These are phyloP conservation scores for Domatiomyces globalis DNA, from an alignment of 2,329 filamentous ascomycete species.

Conservation along the genomic window DNA sequence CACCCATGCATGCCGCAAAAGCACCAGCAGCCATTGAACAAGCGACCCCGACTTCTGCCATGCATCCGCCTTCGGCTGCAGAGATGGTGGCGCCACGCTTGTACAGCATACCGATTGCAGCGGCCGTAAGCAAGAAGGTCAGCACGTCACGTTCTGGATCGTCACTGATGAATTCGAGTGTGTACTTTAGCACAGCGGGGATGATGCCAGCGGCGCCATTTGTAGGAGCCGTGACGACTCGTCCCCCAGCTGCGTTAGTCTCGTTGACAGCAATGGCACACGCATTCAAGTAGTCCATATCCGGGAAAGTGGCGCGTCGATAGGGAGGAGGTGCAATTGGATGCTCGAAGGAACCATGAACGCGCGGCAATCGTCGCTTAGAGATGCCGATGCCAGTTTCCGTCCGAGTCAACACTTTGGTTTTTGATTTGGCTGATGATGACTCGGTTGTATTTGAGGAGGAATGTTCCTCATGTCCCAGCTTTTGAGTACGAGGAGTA, in stretches of 20 bases:
- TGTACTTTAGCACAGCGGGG: constrained; percentile 14
- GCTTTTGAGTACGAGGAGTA: background rate
- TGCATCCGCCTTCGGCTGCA: constrained; percentile 13
- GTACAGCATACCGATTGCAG: constrained; percentile 13
- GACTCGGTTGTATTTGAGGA: background rate
- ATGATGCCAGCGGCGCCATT: constrained; percentile 14
- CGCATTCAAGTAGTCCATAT: constrained; percentile 14
- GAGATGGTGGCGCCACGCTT: constrained; percentile 15
- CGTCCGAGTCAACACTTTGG: background rate
- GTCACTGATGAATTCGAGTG: constrained; percentile 12
- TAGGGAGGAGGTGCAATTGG: constrained; percentile 7
- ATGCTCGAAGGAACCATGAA: constrained; percentile 10
- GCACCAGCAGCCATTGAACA: constrained; percentile 15
- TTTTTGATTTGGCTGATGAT: background rate
- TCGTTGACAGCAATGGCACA: constrained; percentile 15
- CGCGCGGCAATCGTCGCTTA: constrained; percentile 4
- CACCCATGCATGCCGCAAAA: constrained; percentile 14
- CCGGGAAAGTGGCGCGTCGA: constrained; percentile 8
- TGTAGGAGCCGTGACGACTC: constrained; percentile 9
- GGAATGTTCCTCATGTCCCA: background rate
- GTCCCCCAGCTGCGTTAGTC: constrained; percentile 9
- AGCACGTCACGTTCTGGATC: constrained; percentile 13
- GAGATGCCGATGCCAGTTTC: background rate
- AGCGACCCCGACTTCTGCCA: constrained; percentile 14
- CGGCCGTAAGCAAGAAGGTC: constrained; percentile 12